Base-by-base conservation (phyloP, 176 grass and related monocot genomes). In the Aegilops umbellulata region DNA sequence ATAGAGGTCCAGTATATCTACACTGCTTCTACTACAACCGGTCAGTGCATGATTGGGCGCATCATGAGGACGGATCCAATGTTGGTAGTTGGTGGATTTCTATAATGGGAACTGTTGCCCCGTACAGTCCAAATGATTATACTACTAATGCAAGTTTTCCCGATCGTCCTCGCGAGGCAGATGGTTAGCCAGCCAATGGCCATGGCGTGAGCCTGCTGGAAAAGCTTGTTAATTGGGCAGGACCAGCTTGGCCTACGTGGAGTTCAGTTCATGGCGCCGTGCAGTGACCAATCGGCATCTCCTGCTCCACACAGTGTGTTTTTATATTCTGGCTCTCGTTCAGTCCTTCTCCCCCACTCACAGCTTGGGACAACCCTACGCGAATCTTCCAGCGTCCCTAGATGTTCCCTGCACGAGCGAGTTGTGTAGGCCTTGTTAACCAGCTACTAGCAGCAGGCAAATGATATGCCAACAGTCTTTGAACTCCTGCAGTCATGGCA, bases 361-460 rank as follows among this genome's bases (percentile, higher is more conserved):
- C 34, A 74, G 66, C 32, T 83, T 83, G 35, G 35, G 89, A 75
- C 80, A 83, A 47, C 44, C 66, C 10, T 80, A 57, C 10, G 74
- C 89, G 74, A 87, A 80, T 69, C 72, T 87, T 81, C 69, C 68
- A 69, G 68, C 89, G 60, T 87, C 76, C 85, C 89, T 76, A 87
- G 60, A 81, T 84, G 85, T 91, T 87, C 76, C 47, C 65, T n/a
- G n/a, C n/a, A n/a, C n/a, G n/a, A n/a, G n/a, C n/a, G n/a, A n/a
- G n/a, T n/a, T n/a, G n/a, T n/a, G n/a, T n/a, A n/a, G n/a, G n/a
- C n/a, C n/a, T n/a, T n/a, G n/a, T n/a, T n/a, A n/a, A n/a, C n/a
- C n/a, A n/a, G n/a, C n/a, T n/a, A n/a, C n/a, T n/a, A n/a, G n/a
- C n/a, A n/a, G n/a, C n/a, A n/a, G n/a, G n/a, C n/a, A n/a, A n/a